Base-by-base conservation (phyloP, 805 yeast species). In the Wickerhamiella azymoides region DNA sequence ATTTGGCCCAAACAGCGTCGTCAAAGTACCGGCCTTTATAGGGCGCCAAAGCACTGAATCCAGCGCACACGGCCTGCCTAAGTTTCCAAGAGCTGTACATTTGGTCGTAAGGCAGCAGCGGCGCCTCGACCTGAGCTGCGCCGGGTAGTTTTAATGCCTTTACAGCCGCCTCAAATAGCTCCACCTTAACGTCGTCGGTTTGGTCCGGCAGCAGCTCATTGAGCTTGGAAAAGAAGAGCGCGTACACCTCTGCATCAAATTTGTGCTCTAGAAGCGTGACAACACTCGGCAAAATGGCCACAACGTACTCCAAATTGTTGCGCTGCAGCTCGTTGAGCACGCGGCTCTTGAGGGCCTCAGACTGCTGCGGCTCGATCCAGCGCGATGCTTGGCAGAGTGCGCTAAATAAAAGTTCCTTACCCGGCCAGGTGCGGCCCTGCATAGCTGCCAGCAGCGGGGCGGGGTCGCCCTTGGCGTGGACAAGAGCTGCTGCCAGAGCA, bases 341-440 rank as follows among this genome's bases (percentile, higher is more conserved):
- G 1, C 72, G 65, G 19, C 67, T 66, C 25, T 63, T 63, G 33
- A 30, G 11, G 33, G 33, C 16, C 28, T 26, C 28, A 11, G 28
- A 11, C 11, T 5, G 28, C 11, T n/a, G 14, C 9, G 2, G 9
- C 14, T n/a, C 33, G 16, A 4, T 10, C 33, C 33, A 30, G 6
- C 16, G 33, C 33, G 79, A 57, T 27, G 82, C 67, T 1, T 74
- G 62, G 0, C 83, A 80, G 45, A 88, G 63, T 0, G 95, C 83
- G 32, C 75, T 76, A 16, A 85, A 65, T 1, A 92, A 71, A 25
- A 69, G 61, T 53, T 86, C 96, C 56, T 89, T 89, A 5, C 96
- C 97, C 13, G 71, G 70, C 92, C 95, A 89, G 9, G 89, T 73
- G 49, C 93, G 74, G 1, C 96, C 96, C 46, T 70, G 67, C 46